Evolutionary conservation across 208 protist genomes (phyloP).

Genomic region (Trypanosoma avium): DNA sequence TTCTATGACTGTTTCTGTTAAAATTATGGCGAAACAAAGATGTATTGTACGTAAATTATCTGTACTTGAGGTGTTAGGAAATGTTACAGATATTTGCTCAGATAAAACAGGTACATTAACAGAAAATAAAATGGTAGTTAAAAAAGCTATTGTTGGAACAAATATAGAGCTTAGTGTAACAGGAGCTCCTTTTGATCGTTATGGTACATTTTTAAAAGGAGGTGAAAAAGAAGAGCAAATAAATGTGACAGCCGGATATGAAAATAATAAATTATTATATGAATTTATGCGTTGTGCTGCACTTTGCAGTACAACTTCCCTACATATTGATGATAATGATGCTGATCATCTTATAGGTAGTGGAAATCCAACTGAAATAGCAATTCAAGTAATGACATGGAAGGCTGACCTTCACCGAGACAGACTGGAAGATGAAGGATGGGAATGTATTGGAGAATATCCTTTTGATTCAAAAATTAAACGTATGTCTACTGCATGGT

Average conservation of each 20-base stretch:
- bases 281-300: constrained; percentile 80
- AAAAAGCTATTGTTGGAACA: constrained; percentile 66
- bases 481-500: constrained; percentile 84
- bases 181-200: constrained; percentile 71
- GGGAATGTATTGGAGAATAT: constrained; percentile 82
- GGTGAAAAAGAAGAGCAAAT: constrained; percentile 33
- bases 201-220: constrained; percentile 62
- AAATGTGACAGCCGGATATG: constrained; percentile 40
- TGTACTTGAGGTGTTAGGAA: constrained; percentile 88
- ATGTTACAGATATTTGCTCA: constrained; percentile 91
- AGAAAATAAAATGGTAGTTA: constrained; percentile 93
- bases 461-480: constrained; percentile 89
- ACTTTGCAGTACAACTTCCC: constrained; percentile 73
- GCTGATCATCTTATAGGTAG: constrained; percentile 62
- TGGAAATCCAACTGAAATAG: constrained; percentile 88
- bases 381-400: constrained; percentile 90
- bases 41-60: constrained; percentile 83
- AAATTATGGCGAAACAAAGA: constrained; percentile 84
- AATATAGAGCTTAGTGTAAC: constrained; percentile 62
- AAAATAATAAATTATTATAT: constrained; percentile 46
- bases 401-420: constrained; percentile 75
- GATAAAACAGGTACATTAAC: constrained; percentile 95
- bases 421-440: constrained; percentile 63
- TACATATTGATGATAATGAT: constrained; percentile 63
- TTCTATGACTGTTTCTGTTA: constrained; percentile 83